These are phyloP conservation scores for Sporothrix pseudoabietina DNA, from an alignment of 2,329 filamentous ascomycete species.

Conservation along the genomic window DNA sequence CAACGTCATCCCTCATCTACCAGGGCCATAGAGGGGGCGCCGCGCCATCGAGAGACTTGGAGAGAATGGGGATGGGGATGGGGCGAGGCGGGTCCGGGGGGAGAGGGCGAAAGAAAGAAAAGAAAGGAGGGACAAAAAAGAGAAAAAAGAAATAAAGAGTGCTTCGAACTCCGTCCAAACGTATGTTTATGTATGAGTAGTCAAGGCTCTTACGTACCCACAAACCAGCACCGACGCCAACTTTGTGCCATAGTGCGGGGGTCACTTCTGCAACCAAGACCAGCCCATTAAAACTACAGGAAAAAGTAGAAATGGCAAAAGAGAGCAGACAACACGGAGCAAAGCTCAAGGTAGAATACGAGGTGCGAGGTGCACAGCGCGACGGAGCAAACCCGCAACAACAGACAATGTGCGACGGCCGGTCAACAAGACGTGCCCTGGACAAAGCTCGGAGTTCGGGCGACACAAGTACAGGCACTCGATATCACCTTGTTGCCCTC, in stretches of 20 bases:
- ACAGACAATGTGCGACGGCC: background rate
- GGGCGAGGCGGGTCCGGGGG: background rate
- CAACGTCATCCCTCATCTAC: background rate
- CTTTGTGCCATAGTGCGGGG: background rate
- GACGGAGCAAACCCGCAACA: background rate
- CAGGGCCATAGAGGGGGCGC: background rate
- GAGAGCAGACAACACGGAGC: background rate
- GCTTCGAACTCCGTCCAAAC: background rate
- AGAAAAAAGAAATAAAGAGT: background rate
- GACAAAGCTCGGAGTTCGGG: background rate
- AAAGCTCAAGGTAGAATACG: too few species aligned
- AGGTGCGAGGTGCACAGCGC: background rate
- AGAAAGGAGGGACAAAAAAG: too few species aligned
- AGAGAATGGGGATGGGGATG: too few species aligned
- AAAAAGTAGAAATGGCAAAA: background rate
- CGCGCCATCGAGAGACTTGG: background rate
- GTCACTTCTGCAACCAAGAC: constrained; percentile 8
- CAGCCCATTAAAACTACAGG: background rate
- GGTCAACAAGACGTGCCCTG: background rate
- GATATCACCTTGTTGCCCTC: background rate
- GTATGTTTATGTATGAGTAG: background rate
- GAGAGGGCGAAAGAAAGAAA: background rate
- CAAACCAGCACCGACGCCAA: background rate
- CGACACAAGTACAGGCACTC: background rate
- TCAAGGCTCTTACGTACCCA: constrained; percentile 20